Evolutionary conservation across 352 stramenopile genomes (phyloP).

Genomic region (Phytophthora foliorum): DNA sequence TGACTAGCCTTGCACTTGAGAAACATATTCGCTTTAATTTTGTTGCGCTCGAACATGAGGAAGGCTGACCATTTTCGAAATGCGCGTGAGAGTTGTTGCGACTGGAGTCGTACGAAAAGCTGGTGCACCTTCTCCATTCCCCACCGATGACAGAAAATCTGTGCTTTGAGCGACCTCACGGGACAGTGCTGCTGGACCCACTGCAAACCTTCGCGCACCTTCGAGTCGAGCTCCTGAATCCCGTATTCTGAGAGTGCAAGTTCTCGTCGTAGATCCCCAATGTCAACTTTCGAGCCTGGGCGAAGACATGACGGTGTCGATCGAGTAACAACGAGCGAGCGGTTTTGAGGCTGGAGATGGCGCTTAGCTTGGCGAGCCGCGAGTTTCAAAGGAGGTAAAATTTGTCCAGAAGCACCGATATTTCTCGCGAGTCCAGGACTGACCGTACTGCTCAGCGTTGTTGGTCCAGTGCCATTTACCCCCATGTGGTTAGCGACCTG

Average conservation of each 20-base stretch:
- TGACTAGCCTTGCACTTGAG: slow-evolving; percentile 87
- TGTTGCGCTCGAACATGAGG: slow-evolving; percentile 78
- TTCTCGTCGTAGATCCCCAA: slow-evolving; percentile 70
- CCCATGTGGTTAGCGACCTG: slow-evolving; percentile 78
- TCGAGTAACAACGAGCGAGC: slow-evolving; percentile 48
- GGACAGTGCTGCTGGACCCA: slow-evolving; percentile 90
- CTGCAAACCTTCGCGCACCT: slow-evolving; percentile 83
- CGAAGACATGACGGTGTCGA: slow-evolving; percentile 70
- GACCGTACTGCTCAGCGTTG: slow-evolving; percentile 7
- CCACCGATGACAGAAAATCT: slow-evolving; percentile 90
- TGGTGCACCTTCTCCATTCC: slow-evolving; percentile 86
- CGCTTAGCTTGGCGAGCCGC: slow-evolving; percentile 54
- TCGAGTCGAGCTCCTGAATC: slow-evolving; percentile 76
- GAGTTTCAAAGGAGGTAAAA: slow-evolving; percentile 72
- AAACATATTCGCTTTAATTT: slow-evolving; percentile 80
- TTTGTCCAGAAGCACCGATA: slow-evolving; percentile 15
- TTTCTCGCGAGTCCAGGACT: slow-evolving; percentile 18
- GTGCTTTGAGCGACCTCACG: slow-evolving; percentile 80
- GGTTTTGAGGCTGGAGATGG: slow-evolving; percentile 56
- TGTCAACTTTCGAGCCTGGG: slow-evolving; percentile 57
- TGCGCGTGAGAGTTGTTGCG: slow-evolving; percentile 69
- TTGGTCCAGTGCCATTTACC: slow-evolving; percentile 45
- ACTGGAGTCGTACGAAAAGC: slow-evolving; percentile 76
- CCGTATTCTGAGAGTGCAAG: slow-evolving; percentile 84
- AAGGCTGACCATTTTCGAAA: slow-evolving; percentile 81